These are phyloP conservation scores for Stachybotrys chartarum DNA, from an alignment of 2,329 filamentous ascomycete species.

Conservation along the genomic window DNA sequence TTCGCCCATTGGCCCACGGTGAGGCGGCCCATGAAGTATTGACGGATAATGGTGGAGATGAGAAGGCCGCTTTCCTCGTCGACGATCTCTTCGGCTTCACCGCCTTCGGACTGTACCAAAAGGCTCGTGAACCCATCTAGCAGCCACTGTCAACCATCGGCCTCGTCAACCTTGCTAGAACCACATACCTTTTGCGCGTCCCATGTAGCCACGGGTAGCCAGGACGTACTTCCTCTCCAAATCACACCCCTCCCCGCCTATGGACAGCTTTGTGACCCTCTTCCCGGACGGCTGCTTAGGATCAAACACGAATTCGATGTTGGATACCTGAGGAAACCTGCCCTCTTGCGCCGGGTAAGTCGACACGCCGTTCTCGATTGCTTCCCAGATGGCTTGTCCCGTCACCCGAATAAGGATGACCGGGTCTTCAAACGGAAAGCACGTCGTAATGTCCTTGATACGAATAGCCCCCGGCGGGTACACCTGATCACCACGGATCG, in stretches of 20 bases:
- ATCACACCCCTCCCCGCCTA: conserved; percentile 57
- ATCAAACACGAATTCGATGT: conserved; percentile 70
- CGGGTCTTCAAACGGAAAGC: conserved; percentile 89
- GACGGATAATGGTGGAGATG: conserved; percentile 77
- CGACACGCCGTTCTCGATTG: conserved; percentile 76
- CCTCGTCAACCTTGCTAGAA: background rate
- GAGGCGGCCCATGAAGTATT: conserved; percentile 85
- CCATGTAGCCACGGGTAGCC: conserved; percentile 84
- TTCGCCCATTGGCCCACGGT: conserved; percentile 74
- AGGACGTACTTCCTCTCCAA: conserved; percentile 60
- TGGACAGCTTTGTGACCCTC: conserved; percentile 54
- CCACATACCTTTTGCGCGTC: conserved; percentile 59
- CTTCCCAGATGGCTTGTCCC: conserved; percentile 68
- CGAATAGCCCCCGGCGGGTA: conserved; percentile 74
- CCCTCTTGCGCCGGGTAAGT: conserved; percentile 77
- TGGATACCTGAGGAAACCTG: conserved; percentile 80
- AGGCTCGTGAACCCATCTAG: conserved; percentile 71
- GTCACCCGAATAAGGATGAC: conserved; percentile 69
- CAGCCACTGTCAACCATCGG: background rate
- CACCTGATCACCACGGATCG: conserved; percentile 81
- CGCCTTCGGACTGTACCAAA: conserved; percentile 69
- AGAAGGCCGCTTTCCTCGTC: conserved; percentile 82
- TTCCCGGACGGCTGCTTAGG: conserved; percentile 51
- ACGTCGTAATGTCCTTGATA: conserved; percentile 77
- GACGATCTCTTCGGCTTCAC: conserved; percentile 68